These are phyloP conservation scores for Silene vulgaris DNA, from an alignment of 179 eudicot genomes.

Conservation along the genomic window DNA sequence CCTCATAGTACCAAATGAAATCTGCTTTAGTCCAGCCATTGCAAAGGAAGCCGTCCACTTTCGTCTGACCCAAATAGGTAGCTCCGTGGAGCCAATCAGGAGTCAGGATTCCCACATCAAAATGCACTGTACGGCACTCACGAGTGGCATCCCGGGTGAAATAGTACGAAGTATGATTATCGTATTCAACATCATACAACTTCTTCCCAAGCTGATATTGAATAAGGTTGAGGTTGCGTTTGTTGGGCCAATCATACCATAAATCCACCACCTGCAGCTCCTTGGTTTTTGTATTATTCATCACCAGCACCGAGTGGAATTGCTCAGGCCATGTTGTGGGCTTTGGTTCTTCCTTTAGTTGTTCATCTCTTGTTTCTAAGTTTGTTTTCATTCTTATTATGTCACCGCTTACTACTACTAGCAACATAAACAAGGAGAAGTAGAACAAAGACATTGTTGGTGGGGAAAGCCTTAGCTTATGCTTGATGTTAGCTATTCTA, in stretches of 20 bases:
- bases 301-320: constrained; percentile 55
- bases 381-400: not conserved
- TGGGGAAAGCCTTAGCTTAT: not conserved
- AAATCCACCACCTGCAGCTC: constrained; percentile 44
- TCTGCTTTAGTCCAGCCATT: constrained; percentile 71
- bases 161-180: constrained; percentile 57
- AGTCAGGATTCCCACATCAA: constrained; percentile 63
- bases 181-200: constrained; percentile 61
- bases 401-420: not conserved
- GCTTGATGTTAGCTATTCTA: not conserved
- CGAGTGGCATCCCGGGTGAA: constrained; percentile 36
- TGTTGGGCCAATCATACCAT: constrained; percentile 76
- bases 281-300: constrained; percentile 36
- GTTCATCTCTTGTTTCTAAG: not conserved
- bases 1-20: constrained; percentile 68
- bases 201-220: constrained; percentile 56
- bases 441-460: constrained; percentile 7
- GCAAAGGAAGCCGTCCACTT: constrained; percentile 61
- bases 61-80: constrained; percentile 44
- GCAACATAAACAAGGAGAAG: not conserved
- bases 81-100: constrained; percentile 79
- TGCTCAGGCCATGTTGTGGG: constrained; percentile 69
- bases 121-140: constrained; percentile 33
- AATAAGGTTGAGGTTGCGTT: constrained; percentile 73
- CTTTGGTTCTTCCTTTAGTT: constrained; percentile 27